These are phyloP conservation scores for Durusdinium trenchii DNA, from an alignment of 73 alveolate genomes.

Conservation along the genomic window DNA sequence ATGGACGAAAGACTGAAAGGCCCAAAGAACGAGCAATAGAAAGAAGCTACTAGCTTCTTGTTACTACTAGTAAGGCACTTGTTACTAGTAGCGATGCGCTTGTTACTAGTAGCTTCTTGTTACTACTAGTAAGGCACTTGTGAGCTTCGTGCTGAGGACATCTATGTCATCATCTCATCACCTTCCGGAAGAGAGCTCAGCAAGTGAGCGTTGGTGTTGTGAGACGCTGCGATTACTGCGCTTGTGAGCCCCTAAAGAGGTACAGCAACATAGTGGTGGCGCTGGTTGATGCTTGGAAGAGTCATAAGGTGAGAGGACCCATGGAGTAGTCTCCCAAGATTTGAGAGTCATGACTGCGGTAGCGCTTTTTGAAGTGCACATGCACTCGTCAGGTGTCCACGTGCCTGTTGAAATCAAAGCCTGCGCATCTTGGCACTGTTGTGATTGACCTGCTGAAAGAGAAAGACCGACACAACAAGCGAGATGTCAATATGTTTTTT, in stretches of 20 bases:
- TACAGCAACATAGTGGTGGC: slow-evolving; percentile 56
- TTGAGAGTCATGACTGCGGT: neutral
- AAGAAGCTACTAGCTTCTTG: neutral
- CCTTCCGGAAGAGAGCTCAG: slow-evolving; percentile 64
- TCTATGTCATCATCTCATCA: slow-evolving; percentile 52
- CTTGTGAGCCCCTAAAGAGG: neutral
- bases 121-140: neutral
- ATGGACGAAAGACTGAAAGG: neutral
- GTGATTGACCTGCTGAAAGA: neutral
- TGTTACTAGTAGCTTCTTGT: no score
- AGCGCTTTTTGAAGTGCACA: neutral
- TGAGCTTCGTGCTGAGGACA: neutral
- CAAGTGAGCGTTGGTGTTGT: neutral
- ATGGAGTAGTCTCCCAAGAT: neutral
- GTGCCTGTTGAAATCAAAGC: slow-evolving; percentile 26
- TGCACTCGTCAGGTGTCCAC: slow-evolving; percentile 26
- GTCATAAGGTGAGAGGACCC: neutral
- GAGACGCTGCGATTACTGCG: neutral
- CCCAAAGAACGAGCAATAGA: neutral
- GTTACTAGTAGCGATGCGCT: neutral
- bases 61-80: neutral
- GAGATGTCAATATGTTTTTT: no score
- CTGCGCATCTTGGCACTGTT: neutral
- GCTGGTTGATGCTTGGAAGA: slow-evolving; percentile 37
- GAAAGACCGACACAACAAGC: no score